Evolutionary conservation across 108 stramenopile genomes (phyloP).

Genomic region (Cyclotella choctawhatcheeana): DNA sequence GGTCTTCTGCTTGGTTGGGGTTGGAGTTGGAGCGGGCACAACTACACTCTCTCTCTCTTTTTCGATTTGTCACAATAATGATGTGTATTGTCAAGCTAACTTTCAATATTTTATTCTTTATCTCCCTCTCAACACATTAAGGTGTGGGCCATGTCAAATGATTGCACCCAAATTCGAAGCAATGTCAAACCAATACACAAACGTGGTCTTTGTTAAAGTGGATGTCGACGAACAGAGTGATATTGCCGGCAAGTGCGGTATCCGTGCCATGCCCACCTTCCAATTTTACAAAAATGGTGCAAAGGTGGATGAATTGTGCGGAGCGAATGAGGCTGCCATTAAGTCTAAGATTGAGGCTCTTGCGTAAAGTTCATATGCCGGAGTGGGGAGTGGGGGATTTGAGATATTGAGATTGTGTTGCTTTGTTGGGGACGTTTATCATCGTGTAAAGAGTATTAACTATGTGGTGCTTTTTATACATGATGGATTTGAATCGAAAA

Average conservation of each 20-base stretch:
- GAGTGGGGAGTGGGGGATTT: not conserved
- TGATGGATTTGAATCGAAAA: too few relatives aligned
- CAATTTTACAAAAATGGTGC: slow-evolving; percentile 81
- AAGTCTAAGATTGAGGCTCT: slow-evolving; percentile 13
- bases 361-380: slow-evolving; percentile 14
- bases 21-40: too few relatives aligned
- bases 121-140: slow-evolving; percentile 1
- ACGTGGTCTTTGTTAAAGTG: slow-evolving; percentile 83
- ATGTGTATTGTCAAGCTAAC: too few relatives aligned
- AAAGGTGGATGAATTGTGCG: slow-evolving; percentile 78
- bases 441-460: too few relatives aligned
- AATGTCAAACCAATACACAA: slow-evolving; percentile 66
- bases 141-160: slow-evolving; percentile 82
- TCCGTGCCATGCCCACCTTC: slow-evolving; percentile 93
- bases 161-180: slow-evolving; percentile 84
- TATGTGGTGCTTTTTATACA: too few relatives aligned
- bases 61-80: too few relatives aligned
- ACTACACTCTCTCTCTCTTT: too few relatives aligned
- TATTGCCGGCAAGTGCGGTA: slow-evolving; percentile 66
- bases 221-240: slow-evolving; percentile 87
- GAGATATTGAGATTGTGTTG: too few relatives aligned
- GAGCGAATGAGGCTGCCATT: slow-evolving; percentile 60
- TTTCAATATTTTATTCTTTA: too few relatives aligned
- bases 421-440: too few relatives aligned
- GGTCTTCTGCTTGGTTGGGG: too few relatives aligned